Evolutionary conservation across 208 protist genomes (phyloP), one percentile per base, ranked within the genome.

Genomic region (Trypanosoma mega): DNA sequence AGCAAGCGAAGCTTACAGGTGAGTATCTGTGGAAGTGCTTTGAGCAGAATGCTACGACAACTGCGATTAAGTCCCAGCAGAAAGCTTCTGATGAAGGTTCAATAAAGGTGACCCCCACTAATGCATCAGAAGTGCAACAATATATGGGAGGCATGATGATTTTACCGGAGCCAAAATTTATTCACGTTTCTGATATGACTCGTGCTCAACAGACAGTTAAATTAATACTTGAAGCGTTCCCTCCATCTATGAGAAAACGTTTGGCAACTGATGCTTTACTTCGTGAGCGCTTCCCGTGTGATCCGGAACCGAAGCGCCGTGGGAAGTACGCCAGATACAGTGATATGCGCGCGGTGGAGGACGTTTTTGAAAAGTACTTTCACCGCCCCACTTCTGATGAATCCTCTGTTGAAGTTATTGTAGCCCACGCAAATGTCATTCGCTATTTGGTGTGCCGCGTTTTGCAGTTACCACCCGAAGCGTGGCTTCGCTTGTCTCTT

Each of bases 371-470:
- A 45, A 72, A 78, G 6, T 91, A 91, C 63, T 88, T 91, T 52
- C 68, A 88, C 56, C 80, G 84, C 14, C 80, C 84, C 3, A 48
- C 45, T 0, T 46, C 53, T n/a, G 59, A 71, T 54, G 75, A 76
- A 21, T 68, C 54, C 14, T 66, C 73, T 1, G 73, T 84, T 1
- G 83, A 91, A 44, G 63, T 94, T 26, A 83, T 94, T 50, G 85
- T 94, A 12, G 81, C 80, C 9, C 90, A 96, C 58, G 74, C 63
- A 14, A 96, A 96, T 56, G 62, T 96, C 18, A 94, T 96, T 68
- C 86, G 90, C 21, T 96, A 93, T 71, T 85, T 88, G 34, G 72
- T 79, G 3, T 76, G 87, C 49, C 90, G 90, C 8, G 86, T 87
- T 9, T 67, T 96, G 37, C 86, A 93, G 63, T 63, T 96, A 33